These are phyloP conservation scores for Barnettozyma hawaiiensis DNA, from an alignment of 1,139 yeast genomes.

Conservation along the genomic window DNA sequence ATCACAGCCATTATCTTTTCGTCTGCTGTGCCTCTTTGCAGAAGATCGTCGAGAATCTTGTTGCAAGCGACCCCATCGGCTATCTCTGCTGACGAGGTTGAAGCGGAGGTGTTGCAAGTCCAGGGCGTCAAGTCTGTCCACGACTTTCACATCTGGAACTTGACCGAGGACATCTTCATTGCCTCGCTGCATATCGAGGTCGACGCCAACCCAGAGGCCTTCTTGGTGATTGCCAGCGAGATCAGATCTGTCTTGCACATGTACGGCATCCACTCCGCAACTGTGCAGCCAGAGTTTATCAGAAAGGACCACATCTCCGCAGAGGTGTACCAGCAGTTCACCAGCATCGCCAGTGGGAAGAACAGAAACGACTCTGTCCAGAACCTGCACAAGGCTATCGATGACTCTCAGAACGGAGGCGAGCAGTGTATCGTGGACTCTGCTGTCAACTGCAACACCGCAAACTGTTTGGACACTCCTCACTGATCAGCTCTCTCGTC, in stretches of 20 bases:
- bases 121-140: slow-evolving; percentile 81
- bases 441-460: slow-evolving; percentile 40
- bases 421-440: slow-evolving; percentile 40
- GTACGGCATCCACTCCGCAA: slow-evolving; percentile 87
- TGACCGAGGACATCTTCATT: slow-evolving; percentile 80
- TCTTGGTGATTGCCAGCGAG: slow-evolving; percentile 64
- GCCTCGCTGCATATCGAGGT: slow-evolving; percentile 88
- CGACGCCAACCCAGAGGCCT: slow-evolving; percentile 55
- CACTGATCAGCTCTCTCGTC: too few species aligned
- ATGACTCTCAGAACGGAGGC: slow-evolving; percentile 19
- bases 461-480: slow-evolving; percentile 31
- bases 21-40: slow-evolving; percentile 85
- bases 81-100: slow-evolving; percentile 69
- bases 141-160: slow-evolving; percentile 95
- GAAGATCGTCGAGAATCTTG: slow-evolving; percentile 79
- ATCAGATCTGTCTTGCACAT: slow-evolving; percentile 77
- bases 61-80: slow-evolving; percentile 89
- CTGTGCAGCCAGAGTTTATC: slow-evolving; percentile 86
- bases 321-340: slow-evolving; percentile 30
- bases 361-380: slow-evolving; percentile 18
- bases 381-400: slow-evolving; percentile 11
- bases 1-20: slow-evolving; percentile 87
- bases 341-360: slow-evolving; percentile 33
- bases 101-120: slow-evolving; percentile 57
- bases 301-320: slow-evolving; percentile 24